Evolutionary conservation across 108 stramenopile species (phyloP).

Genomic region (Asterionellopsis glacialis): DNA sequence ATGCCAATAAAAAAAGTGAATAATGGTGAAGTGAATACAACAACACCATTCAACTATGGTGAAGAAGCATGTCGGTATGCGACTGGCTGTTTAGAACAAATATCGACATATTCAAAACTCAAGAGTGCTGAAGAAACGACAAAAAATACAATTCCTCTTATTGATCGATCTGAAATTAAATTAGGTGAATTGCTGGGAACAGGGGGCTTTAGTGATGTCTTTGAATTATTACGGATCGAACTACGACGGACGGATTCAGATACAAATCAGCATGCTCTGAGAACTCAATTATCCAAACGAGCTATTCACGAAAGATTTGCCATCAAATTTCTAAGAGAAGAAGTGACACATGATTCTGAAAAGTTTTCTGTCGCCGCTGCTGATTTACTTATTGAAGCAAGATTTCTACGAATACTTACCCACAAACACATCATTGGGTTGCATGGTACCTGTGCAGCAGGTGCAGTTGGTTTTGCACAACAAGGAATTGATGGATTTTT

Average conservation of each 20-base stretch:
- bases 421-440: constrained; percentile 41
- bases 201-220: constrained; percentile 74
- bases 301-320: constrained; percentile 24
- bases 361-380: constrained; percentile 1
- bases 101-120: no score
- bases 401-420: not conserved
- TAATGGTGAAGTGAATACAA: no score
- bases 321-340: constrained; percentile 67
- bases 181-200: no score
- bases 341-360: constrained; percentile 18
- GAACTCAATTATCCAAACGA: no score
- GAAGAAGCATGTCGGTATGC: no score
- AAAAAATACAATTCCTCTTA: no score
- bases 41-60: no score
- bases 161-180: no score
- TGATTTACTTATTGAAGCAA: constrained; percentile 3
- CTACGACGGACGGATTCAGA: not conserved
- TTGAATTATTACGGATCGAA: constrained; percentile 45
- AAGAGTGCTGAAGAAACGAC: no score
- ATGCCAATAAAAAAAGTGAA: no score
- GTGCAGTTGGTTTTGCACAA: constrained; percentile 45
- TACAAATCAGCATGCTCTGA: no score
- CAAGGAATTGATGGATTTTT: constrained; percentile 60
- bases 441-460: constrained; percentile 60
- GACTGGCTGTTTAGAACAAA: no score